Evolutionary conservation across 805 yeast genomes (phyloP), one percentile per base, ranked within the genome.

Genomic region (Phaffomyces opuntiae): DNA sequence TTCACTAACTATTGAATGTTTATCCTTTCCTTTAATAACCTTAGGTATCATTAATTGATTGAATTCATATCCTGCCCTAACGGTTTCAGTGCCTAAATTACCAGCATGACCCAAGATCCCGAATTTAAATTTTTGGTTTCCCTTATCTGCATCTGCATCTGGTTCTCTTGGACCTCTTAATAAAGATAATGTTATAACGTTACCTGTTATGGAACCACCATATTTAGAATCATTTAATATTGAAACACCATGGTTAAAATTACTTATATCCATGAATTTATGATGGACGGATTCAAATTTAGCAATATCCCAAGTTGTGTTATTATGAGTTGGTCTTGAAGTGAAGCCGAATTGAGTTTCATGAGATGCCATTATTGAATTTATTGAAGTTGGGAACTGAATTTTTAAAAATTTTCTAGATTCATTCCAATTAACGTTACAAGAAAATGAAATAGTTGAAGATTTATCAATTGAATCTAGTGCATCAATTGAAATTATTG

Each of bases 271-370:
- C 55, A 95, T 91, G 67, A 87, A 91, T 60, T 87, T 87, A 64
- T 93, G 99, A 58, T 85, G 88, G 59, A 96, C 87, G 11, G 89
- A 96, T 66, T 91, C 99, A 64, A 91, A 91, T 63, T 89, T 90
- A 47, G 98, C 98, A 32, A 84, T 83, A 59, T 91, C 99, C 98
- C 98, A 91, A 1, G 87, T 71, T 0, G 99, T 91, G 62, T 91
- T 93, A 68, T 73, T 91, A 65, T 91, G 97, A 0, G 98, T 91
- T 40, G 98, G 96, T 53, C 98, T 78, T 57, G 77, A 81, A 7
- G 96, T 91, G 39, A 86, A 66, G 44, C 99, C 99, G 65, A 87
- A 91, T 63, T 90, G 96, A 2, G 97, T 89, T 64, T 91, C 99
- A 63, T 87, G 93, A 47, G 81, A 78, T 2, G 96, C 98, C 45